phyloP scores from a whole-genome alignment of 192 early-diverging fungal species.

The Jimgerdemannia lactiflua region DNA sequence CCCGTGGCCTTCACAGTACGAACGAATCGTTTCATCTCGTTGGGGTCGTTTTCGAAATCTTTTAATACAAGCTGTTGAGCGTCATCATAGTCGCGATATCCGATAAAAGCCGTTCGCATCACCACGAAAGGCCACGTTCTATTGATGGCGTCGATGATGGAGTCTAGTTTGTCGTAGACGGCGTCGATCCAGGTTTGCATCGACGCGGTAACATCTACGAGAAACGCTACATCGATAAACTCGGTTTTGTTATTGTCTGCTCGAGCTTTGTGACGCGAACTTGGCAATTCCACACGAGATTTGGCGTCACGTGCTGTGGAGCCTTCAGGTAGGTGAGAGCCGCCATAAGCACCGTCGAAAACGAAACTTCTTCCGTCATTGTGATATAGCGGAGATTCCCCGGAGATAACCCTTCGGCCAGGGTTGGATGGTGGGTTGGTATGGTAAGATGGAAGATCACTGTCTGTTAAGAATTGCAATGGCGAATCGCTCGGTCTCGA shows the following conservation, averaged over 20 bases:
- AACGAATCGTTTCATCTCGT: not conserved
- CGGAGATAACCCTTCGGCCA: too few species aligned
- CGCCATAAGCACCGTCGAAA: not conserved
- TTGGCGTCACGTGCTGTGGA: too few species aligned
- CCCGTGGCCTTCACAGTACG: not conserved
- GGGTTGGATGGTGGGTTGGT: too few species aligned
- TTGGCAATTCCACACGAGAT: not conserved
- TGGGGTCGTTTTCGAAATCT: constrained; percentile 1
- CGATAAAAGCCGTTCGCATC: constrained; percentile 10
- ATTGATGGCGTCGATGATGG: not conserved
- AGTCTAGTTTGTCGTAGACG: not conserved
- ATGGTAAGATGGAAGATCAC: too few species aligned
- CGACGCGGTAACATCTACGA: not conserved
- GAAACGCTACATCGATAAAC: not conserved
- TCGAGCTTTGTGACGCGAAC: not conserved
- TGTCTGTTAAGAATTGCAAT: too few species aligned
- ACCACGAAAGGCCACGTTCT: not conserved
- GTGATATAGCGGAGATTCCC: too few species aligned
- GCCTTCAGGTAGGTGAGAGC: not conserved
- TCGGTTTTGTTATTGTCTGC: not conserved
- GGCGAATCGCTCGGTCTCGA: too few species aligned
- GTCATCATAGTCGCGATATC: constrained; percentile 15
- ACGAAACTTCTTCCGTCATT: too few species aligned
- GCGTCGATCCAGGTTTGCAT: not conserved
- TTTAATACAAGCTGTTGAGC: not conserved